Conservation (phyloP, 805 yeast species). For the Metschnikowia hibisci region DNA sequence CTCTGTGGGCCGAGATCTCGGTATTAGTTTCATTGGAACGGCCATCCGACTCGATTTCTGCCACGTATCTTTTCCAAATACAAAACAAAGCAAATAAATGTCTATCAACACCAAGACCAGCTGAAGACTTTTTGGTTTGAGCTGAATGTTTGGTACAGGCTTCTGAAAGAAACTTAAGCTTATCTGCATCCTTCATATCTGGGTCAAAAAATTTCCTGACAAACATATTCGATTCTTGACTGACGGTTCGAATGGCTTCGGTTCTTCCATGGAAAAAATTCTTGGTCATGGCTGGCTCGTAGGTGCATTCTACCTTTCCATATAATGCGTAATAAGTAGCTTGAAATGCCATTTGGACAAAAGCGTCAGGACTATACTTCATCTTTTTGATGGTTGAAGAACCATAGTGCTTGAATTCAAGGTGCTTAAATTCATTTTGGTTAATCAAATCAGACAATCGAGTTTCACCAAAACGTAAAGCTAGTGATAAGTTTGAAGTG, state of each 20-base stretch:
- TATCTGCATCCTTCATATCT: conserved; percentile 52
- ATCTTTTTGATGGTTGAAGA: conserved; percentile 73
- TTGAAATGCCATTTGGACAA: conserved; percentile 90
- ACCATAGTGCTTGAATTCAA: conserved; percentile 73
- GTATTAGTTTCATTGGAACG: conserved; percentile 5
- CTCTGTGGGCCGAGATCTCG: conserved; percentile 11
- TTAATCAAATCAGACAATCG: conserved; percentile 80
- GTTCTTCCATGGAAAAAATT: conserved; percentile 85
- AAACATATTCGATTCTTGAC: conserved; percentile 73
- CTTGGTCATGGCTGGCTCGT: conserved; percentile 97
- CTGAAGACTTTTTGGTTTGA: conserved; percentile 64
- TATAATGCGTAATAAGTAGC: conserved; percentile 88
- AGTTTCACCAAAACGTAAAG: conserved; percentile 87
- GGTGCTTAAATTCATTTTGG: conserved; percentile 80
- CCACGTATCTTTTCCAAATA: conserved; percentile 71
- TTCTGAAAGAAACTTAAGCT: conserved; percentile 53
- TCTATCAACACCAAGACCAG: conserved; percentile 88
- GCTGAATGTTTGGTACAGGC: conserved; percentile 71
- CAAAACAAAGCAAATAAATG: conserved; percentile 85
- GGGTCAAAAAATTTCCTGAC: conserved; percentile 80
- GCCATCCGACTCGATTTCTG: conserved; percentile 16
- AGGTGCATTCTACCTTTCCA: conserved; percentile 90
- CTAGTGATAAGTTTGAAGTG: conserved; percentile 68
- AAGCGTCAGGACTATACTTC: conserved; percentile 92
- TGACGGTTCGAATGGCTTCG: conserved; percentile 84